Evolutionary conservation across 2,329 filamentous ascomycete species (phyloP), one percentile per base, ranked within the genome.

Genomic region (Delphinella strobiligena): DNA sequence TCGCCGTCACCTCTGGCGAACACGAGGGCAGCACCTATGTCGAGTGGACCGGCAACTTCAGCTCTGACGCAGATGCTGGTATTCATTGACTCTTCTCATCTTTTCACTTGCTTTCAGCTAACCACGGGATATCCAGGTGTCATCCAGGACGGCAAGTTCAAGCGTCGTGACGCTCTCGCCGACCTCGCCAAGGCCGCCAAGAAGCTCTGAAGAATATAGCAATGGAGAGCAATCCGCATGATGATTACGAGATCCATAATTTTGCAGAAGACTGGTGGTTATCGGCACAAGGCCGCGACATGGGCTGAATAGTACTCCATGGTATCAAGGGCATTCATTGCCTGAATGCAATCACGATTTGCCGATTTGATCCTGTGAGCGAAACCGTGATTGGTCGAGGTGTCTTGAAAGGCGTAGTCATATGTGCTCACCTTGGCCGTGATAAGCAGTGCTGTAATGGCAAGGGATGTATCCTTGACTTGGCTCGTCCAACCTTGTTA

Each of bases 81-180:
- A 62, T 31, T n/a, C n/a, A n/a, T n/a, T n/a, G 73, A 62, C 19
- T 5, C 31, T 44, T 43, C 37, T 19, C 14, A 15, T 24, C 11
- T 7, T 35, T 19, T n/a, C n/a, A 38, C 35, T 41, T 31, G 34
- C 31, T 14, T 11, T n/a, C n/a, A n/a, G n/a, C n/a, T n/a, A n/a
- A n/a, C n/a, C n/a, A n/a, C n/a, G n/a, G n/a, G n/a, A n/a, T n/a
- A n/a, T n/a, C n/a, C 43, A 81, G 78, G 71, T 50, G 79, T 82
- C 43, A 81, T 84, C 48, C 74, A 80, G 59, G 80, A 84, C 54
- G 80, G 78, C 52, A 81, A 80, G 65, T 84, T 78, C 71, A 84
- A 84, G 72, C 78, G 80, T 46, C 75, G 75, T 37, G 80, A 83
- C 56, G 79, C 78, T 36, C 67, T 84, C 29, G 72, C 74, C 36